Conservation (phyloP, 129 eudicot genomes). For the Helianthus annuus region HanXRQr2.0-SUNRISE NC_035435.2:120920628-120921127, state of each 20-base stretch:
- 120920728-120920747: constrained; percentile 58
- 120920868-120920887: not conserved
- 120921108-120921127: constrained; percentile 56
- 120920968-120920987: constrained; percentile 45
- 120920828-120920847: constrained; percentile 38
- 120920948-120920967: constrained; percentile 31
- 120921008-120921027: not conserved
- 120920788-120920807: constrained; percentile 40
- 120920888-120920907: constrained; percentile 25
- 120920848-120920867: constrained; percentile 43
- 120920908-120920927: constrained; percentile 29
- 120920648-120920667: constrained; percentile 17
- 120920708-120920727: constrained; percentile 54
- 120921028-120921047: not conserved
- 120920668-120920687: constrained; percentile 17
- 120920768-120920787: constrained; percentile 47
- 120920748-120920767: constrained; percentile 71
- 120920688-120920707: constrained; percentile 23
- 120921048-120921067: not conserved
- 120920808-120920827: constrained; percentile 41
- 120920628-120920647: constrained; percentile 30
- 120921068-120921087: constrained; percentile 8
- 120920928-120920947: constrained; percentile 33
- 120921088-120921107: constrained; percentile 67
- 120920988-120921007: constrained; percentile 38